phyloP scores from a whole-genome alignment of 140 eudicot genomes.

The Bidens hawaiensis region DNA sequence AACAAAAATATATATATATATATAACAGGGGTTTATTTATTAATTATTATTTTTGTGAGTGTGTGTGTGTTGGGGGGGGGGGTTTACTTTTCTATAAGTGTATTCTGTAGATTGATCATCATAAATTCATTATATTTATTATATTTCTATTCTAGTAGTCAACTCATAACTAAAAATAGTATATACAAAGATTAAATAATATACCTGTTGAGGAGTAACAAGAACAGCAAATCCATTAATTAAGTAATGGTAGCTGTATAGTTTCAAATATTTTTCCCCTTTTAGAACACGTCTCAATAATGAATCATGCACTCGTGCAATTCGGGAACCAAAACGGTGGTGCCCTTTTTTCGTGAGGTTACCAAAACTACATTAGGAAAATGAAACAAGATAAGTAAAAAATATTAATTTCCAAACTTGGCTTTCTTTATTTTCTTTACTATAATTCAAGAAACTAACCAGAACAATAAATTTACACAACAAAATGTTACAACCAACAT shows the following conservation, averaged over 20 bases:
- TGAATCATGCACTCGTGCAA: conserved; percentile 72
- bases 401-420: conserved; percentile 12
- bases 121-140: not conserved
- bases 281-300: conserved; percentile 61
- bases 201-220: conserved; percentile 89
- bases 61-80: no score
- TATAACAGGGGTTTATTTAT: no score
- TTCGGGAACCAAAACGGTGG: conserved; percentile 33
- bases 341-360: conserved; percentile 45
- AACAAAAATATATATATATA: no score
- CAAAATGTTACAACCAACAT: conserved; percentile 10
- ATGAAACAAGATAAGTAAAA: conserved; percentile 6
- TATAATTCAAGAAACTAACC: conserved; percentile 12
- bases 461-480: conserved; percentile 1
- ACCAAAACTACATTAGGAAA: conserved; percentile 30
- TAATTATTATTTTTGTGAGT: no score
- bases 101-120: not conserved
- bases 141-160: conserved; percentile 1
- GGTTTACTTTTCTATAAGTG: not conserved
- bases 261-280: conserved; percentile 81
- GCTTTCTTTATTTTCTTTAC: conserved; percentile 11
- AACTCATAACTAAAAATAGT: not conserved
- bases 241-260: conserved; percentile 90
- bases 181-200: not conserved
- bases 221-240: conserved; percentile 97